Evolutionary conservation across 106 monocot genomes (phyloP).

Genomic region (Dendrobium chrysotoxum): DNA sequence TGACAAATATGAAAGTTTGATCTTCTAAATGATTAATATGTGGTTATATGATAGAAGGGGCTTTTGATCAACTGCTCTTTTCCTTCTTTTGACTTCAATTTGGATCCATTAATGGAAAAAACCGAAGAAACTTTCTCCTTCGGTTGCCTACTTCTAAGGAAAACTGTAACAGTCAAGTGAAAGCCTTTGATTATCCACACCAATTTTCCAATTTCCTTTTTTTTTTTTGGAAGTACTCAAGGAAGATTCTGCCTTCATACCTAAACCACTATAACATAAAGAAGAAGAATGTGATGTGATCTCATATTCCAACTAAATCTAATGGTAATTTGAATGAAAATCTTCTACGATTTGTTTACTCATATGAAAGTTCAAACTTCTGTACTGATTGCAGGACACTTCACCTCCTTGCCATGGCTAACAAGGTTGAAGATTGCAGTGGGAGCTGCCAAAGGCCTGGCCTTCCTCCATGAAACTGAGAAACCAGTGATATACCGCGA

Average conservation of each 20-base stretch:
- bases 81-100: not conserved
- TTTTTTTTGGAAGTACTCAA: not conserved
- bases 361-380: not conserved
- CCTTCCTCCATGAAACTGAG: conserved; percentile 73
- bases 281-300: not conserved
- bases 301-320: not conserved
- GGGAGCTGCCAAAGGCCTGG: conserved; percentile 67
- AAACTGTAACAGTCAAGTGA: too few species aligned
- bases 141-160: too few species aligned
- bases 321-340: not conserved
- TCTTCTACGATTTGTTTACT: not conserved
- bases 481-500: conserved; percentile 76
- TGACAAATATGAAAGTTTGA: too few species aligned
- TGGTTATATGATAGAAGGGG: not conserved
- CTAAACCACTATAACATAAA: not conserved
- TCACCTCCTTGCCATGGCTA: conserved; percentile 51
- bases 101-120: not conserved
- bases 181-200: not conserved
- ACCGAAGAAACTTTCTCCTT: too few species aligned
- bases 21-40: not conserved
- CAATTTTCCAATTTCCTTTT: not conserved
- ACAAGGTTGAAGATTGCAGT: conserved; percentile 64
- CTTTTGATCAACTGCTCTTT: not conserved
- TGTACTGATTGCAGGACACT: not conserved
- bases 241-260: not conserved